Evolutionary conservation across 1,284 basidiomycete genomes (phyloP), one percentile per base, ranked within the genome.

Genomic region (Microbotryum silenes-acaulis): DNA sequence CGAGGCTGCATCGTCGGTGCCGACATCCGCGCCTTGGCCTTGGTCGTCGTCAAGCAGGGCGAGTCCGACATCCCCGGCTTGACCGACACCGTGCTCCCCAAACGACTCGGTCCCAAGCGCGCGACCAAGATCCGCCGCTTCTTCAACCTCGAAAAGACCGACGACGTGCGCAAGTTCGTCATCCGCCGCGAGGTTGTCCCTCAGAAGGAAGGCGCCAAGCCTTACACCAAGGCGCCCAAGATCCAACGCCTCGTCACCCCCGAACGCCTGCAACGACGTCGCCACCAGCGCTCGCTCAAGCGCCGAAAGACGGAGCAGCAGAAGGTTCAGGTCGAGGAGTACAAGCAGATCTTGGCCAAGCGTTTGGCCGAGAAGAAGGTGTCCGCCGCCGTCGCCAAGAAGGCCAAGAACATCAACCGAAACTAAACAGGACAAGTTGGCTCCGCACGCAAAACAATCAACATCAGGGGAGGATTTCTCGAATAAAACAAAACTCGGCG

Each of bases 121-220:
- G 90, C 90, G 65, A 91, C 89, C 68, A 92, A 92, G 83, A 97
- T 97, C 80, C 84, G 93, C 77, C 85, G 81, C 76, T 97, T 97
- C 85, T 98, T 97, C 85, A 97, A 96, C 83, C 81, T 97, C 76
- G 82, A 83, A 80, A 97, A 97, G 85, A 89, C 94, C 75, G 94
- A 97, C 75, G 94, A 97, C 79, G 93, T 97, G 65, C 86, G 90
- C 79, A 91, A 96, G 80, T 97, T 96, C 77, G 85, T 97, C 72
- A 78, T 79, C 70, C 82, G 91, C 74, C 81, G 91, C 72, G 91
- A 96, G 81, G 90, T 97, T 60, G 85, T 80, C 79, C 86, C 87
- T 77, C 73, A 79, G 75, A 97, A 96, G 86, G 92, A 94, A 82
- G 86, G 86, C 75, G 82, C 83, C 72, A 97, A 97, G 83, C 88